A percentile compares a stretch with the other conserved stretches of the same genome.
Evolutionary conservation across 148 eudicot species (phyloP).

Genomic region (Linanthus parryae): DNA sequence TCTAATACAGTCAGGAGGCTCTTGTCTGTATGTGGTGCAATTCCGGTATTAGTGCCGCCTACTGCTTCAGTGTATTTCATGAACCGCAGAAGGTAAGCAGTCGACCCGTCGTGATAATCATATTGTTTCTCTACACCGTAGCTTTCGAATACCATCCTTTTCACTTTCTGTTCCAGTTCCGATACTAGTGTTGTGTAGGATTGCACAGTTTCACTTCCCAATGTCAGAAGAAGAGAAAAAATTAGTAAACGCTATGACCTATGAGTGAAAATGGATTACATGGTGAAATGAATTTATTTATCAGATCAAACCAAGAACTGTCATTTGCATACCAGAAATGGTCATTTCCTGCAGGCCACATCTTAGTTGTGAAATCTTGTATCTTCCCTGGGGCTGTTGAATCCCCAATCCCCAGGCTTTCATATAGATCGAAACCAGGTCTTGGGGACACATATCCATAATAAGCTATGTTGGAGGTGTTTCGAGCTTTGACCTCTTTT

Average conservation of each 20-base stretch:
- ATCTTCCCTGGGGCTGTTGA: not conserved
- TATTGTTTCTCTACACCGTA: conserved; percentile 42
- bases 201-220: conserved; percentile 18
- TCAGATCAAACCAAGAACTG: not conserved
- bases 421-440: not conserved
- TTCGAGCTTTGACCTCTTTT: conserved; percentile 2
- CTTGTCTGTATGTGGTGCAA: conserved; percentile 44
- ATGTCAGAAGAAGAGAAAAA: conserved; percentile 1
- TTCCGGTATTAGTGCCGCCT: conserved; percentile 24
- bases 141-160: conserved; percentile 41
- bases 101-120: conserved; percentile 23
- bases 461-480: conserved; percentile 3
- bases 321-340: not conserved
- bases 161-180: conserved; percentile 29
- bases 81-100: conserved; percentile 32
- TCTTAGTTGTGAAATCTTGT: not conserved
- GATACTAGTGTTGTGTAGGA: conserved; percentile 30
- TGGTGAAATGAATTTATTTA: not conserved
- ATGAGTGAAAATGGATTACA: too few relatives aligned
- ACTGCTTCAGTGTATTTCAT: conserved; percentile 20
- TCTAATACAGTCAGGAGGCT: conserved; percentile 38
- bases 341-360: conserved; percentile 13
- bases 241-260: not conserved
- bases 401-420: conserved; percentile 7
- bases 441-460: conserved; percentile 4